Evolutionary conservation across 257 asterid genomes (phyloP).

Genomic region (Capsicum baccatum): DNA sequence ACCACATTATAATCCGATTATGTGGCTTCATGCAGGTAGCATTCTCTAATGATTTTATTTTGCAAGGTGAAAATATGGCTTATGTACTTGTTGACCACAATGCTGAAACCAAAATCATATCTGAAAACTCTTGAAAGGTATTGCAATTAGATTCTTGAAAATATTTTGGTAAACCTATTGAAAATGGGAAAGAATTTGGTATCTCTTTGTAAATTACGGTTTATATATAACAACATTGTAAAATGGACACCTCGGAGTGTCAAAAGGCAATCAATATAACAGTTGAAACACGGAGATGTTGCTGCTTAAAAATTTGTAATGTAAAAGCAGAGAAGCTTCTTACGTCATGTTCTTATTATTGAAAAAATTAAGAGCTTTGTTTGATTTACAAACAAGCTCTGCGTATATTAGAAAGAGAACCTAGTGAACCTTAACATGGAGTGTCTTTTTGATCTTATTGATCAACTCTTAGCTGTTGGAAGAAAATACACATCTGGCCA

Average conservation of each 20-base stretch:
- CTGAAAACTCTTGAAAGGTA: background rate
- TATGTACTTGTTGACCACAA: background rate
- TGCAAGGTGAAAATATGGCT: background rate
- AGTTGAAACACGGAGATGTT: slow-evolving; percentile 13
- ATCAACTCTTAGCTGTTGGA: background rate
- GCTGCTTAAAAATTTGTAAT: background rate
- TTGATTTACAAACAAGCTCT: background rate
- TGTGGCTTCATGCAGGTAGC: slow-evolving; percentile 99
- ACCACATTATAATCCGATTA: slow-evolving; percentile 81
- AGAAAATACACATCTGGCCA: background rate
- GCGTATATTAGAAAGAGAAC: slow-evolving; percentile 1
- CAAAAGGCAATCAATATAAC: background rate
- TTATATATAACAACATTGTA: background rate
- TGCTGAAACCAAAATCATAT: background rate
- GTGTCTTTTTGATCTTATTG: slow-evolving; percentile 4
- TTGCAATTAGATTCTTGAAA: background rate
- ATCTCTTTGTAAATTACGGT: background rate
- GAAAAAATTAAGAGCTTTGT: background rate
- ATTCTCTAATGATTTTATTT: background rate
- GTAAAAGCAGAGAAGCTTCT: background rate
- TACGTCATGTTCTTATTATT: background rate
- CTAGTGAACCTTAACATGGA: background rate
- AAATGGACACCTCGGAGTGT: background rate
- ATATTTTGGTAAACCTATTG: background rate
- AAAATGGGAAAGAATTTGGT: background rate